Conservation (phyloP, 169 alveolate species). For the Plasmodium fragile region DNA sequence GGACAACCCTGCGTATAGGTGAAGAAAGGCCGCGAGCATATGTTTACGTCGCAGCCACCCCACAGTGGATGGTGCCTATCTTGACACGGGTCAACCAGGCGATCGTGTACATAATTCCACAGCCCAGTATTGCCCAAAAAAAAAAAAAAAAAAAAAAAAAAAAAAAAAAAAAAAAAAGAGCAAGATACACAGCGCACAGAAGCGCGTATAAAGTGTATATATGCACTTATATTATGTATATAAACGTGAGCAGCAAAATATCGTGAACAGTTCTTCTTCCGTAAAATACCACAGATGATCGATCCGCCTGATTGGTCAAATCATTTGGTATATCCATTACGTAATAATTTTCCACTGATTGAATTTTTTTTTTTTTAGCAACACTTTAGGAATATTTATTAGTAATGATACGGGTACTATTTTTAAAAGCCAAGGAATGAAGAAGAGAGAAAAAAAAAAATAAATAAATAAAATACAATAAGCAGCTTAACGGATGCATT, state of each 20-base stretch:
- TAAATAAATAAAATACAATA: not conserved
- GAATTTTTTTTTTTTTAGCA: not conserved
- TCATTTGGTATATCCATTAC: not conserved
- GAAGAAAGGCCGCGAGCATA: not conserved
- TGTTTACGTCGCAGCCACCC: not conserved
- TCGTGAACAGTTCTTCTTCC: not conserved
- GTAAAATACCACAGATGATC: not conserved
- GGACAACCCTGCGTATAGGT: not conserved
- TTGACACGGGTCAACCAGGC: not conserved
- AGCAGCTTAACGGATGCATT: slow-evolving; percentile 7
- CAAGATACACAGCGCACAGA: not conserved
- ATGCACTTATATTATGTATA: not conserved
- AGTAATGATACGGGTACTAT: not conserved
- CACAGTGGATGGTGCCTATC: not conserved
- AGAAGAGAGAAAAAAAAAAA: not conserved
- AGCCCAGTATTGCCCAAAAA: not conserved
- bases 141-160: not conserved
- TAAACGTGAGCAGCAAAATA: not conserved
- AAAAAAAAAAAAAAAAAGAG: not conserved
- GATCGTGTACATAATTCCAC: not conserved
- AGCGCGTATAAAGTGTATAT: not conserved
- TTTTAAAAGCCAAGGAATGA: not conserved
- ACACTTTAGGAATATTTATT: not conserved
- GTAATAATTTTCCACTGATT: not conserved
- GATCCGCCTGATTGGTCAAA: not conserved